Percentiles rank a stretch among this genome's conserved stretches.
Evolutionary conservation across 2,329 filamentous ascomycete genomes (phyloP).

Genomic region (Cercospora sp.): DNA sequence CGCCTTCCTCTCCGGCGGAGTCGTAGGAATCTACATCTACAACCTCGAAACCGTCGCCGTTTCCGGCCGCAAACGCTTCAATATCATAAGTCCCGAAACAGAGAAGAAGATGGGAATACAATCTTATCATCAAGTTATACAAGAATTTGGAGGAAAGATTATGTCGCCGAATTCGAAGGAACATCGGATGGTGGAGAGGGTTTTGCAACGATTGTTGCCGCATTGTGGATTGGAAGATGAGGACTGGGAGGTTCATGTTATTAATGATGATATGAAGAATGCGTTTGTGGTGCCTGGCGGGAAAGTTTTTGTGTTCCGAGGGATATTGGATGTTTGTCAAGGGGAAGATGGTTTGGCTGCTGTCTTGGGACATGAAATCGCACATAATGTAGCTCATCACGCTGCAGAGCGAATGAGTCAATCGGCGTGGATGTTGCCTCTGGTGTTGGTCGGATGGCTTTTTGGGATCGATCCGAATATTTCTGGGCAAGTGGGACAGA

Average conservation of each 20-base stretch:
- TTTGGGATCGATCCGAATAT: slow-evolving; percentile 45
- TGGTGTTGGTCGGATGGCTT: slow-evolving; percentile 42
- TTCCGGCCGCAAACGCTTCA: slow-evolving; percentile 71
- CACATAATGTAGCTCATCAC: slow-evolving; percentile 71
- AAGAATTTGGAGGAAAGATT: slow-evolving; percentile 56
- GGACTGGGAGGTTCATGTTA: slow-evolving; percentile 72
- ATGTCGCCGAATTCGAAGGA: slow-evolving; percentile 61
- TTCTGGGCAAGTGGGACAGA: slow-evolving; percentile 53
- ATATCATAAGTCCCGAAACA: slow-evolving; percentile 59
- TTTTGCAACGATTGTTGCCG: slow-evolving; percentile 67
- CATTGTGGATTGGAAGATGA: slow-evolving; percentile 59
- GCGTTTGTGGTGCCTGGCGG: slow-evolving; percentile 76
- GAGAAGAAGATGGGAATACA: slow-evolving; percentile 57
- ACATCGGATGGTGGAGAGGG: slow-evolving; percentile 57
- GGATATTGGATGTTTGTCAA: slow-evolving; percentile 66
- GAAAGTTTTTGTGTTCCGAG: slow-evolving; percentile 77
- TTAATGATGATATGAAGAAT: slow-evolving; percentile 67
- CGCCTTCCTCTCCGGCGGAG: slow-evolving; percentile 44
- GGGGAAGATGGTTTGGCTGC: slow-evolving; percentile 71
- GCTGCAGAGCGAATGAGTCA: slow-evolving; percentile 62
- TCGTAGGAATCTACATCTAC: slow-evolving; percentile 61
- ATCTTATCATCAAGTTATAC: slow-evolving; percentile 59
- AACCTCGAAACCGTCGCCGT: slow-evolving; percentile 73
- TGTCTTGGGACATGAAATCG: slow-evolving; percentile 77
- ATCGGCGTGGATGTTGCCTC: slow-evolving; percentile 42